phyloP scores from a whole-genome alignment of 768 basidiomycete species.

The Termitomyces sp. region DNA sequence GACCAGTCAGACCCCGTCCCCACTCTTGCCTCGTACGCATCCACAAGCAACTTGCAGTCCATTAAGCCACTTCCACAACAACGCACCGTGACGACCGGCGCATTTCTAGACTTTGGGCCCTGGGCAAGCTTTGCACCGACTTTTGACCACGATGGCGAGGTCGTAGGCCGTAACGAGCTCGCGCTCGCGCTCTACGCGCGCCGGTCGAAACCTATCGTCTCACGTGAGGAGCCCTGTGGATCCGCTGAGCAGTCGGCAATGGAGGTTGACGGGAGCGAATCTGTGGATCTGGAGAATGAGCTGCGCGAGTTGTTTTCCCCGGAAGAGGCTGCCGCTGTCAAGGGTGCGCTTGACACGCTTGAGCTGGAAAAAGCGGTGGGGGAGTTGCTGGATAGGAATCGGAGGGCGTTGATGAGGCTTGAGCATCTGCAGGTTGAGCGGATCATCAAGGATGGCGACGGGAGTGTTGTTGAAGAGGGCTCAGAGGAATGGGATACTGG shows the following conservation, averaged over 20 bases:
- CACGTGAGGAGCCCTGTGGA: constrained; percentile 23
- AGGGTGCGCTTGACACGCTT: constrained; percentile 53
- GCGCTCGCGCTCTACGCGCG: constrained; percentile 55
- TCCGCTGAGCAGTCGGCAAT: neutral
- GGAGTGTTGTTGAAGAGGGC: constrained; percentile 49
- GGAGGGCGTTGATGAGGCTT: constrained; percentile 57
- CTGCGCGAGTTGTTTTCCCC: constrained; percentile 54
- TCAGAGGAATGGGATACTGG: constrained; percentile 86
- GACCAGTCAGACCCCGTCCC: constrained; percentile 27
- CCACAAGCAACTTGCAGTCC: constrained; percentile 35
- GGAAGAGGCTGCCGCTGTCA: constrained; percentile 54
- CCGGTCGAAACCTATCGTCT: constrained; percentile 21
- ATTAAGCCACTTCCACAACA: constrained; percentile 42
- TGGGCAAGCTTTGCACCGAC: constrained; percentile 74
- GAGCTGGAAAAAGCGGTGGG: constrained; percentile 69
- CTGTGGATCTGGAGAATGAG: constrained; percentile 32
- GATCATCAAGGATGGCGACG: constrained; percentile 40
- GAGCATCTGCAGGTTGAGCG: constrained; percentile 63
- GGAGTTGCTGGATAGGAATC: constrained; percentile 64
- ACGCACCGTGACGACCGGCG: constrained; percentile 57
- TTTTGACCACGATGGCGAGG: constrained; percentile 75
- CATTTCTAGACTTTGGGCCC: constrained; percentile 77
- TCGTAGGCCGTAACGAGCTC: constrained; percentile 59
- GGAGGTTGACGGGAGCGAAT: neutral
- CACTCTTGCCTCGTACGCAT: constrained; percentile 58